Conservation (phyloP, 2,329 filamentous ascomycete species). For the Lachnellula occidentalis region DNA sequence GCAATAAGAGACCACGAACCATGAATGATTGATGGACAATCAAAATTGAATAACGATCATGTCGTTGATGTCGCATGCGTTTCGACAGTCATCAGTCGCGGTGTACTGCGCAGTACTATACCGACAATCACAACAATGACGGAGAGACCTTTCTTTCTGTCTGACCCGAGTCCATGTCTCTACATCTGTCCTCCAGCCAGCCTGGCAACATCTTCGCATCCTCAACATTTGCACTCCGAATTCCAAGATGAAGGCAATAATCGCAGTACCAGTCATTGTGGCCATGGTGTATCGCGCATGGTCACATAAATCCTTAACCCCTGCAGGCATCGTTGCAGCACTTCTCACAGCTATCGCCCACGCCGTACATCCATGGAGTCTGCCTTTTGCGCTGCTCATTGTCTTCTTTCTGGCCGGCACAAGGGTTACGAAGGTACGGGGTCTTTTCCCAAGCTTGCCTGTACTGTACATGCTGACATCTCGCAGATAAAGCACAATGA, state of each 20-base stretch:
- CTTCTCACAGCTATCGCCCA: constrained; percentile 70
- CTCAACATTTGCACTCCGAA: background rate
- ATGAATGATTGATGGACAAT: too few species aligned
- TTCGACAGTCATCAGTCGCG: too few species aligned
- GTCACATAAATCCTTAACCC: constrained; percentile 72
- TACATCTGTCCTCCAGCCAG: too few species aligned
- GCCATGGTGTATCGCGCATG: constrained; percentile 62
- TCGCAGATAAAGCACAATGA: constrained; percentile 75
- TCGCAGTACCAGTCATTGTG: constrained; percentile 53
- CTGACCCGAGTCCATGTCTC: too few species aligned
- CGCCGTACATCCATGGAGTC: constrained; percentile 85
- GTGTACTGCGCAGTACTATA: too few species aligned
- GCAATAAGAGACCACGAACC: too few species aligned
- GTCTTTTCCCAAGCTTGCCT: background rate
- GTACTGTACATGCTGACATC: constrained; percentile 12
- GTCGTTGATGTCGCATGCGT: too few species aligned
- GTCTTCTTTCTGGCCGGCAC: constrained; percentile 87
- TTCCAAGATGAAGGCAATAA: constrained; percentile 47
- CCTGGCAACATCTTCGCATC: too few species aligned
- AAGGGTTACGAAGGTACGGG: constrained; percentile 68
- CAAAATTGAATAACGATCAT: too few species aligned
- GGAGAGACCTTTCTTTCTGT: too few species aligned
- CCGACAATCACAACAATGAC: too few species aligned
- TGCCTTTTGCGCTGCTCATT: constrained; percentile 79
- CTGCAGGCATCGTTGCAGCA: constrained; percentile 67